Conservation (phyloP, 768 basidiomycete genomes). For the Pleurotus ostreatus region DNA sequence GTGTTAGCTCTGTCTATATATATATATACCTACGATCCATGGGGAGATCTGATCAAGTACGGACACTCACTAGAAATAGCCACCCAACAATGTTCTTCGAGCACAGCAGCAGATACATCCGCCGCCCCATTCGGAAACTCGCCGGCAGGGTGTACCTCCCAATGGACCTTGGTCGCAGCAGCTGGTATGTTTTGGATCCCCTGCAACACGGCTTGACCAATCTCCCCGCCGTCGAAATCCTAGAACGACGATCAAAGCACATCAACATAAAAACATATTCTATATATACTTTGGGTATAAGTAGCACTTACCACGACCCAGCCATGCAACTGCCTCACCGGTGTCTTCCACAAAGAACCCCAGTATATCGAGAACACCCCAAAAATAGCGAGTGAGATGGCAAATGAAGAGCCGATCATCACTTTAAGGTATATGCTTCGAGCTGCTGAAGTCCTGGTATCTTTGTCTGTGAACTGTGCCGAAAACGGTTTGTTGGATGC, state of each 20-base stretch:
- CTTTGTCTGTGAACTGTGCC: constrained; percentile 24
- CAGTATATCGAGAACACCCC: constrained; percentile 55
- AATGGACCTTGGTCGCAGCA: constrained; percentile 34
- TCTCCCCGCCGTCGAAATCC: constrained; percentile 58
- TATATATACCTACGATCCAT: not conserved
- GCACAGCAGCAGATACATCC: constrained; percentile 39
- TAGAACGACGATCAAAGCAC: constrained; percentile 14
- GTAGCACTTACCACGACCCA: constrained; percentile 48
- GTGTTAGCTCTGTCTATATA: not conserved
- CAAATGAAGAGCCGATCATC: constrained; percentile 28
- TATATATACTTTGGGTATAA: not conserved
- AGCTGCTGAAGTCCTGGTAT: constrained; percentile 16
- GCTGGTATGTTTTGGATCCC: constrained; percentile 26
- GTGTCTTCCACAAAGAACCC: constrained; percentile 45
- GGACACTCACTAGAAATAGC: constrained; percentile 45
- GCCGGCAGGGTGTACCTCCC: constrained; percentile 36
- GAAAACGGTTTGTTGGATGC: constrained; percentile 16
- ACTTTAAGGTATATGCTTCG: constrained; percentile 44
- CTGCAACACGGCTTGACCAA: constrained; percentile 44
- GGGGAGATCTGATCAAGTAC: not conserved
- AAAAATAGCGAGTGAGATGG: constrained; percentile 42
- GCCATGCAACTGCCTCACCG: constrained; percentile 40
- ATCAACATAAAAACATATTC: not conserved
- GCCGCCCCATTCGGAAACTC: constrained; percentile 41
- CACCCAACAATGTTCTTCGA: constrained; percentile 50